Conservation (phyloP, 371 early-diverging fungal species). For the Lichtheimia ornata region DNA sequence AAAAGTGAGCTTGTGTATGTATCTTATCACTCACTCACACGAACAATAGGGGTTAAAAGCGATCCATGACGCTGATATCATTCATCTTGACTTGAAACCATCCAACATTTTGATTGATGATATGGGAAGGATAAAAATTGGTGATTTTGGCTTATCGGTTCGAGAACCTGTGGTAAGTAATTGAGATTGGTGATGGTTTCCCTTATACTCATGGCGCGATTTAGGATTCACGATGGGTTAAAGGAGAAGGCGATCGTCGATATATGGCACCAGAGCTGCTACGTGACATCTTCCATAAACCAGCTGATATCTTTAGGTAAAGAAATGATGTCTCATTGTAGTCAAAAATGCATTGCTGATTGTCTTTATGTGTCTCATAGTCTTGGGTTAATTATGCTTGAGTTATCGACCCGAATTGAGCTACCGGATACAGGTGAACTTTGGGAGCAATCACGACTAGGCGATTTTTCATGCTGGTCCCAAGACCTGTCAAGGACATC, state of each 20-base stretch:
- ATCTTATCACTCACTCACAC: background rate
- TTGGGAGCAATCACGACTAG: constrained; percentile 85
- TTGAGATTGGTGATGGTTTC: background rate
- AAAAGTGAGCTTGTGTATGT: background rate
- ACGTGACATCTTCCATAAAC: constrained; percentile 69
- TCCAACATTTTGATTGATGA: constrained; percentile 79
- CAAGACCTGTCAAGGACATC: constrained; percentile 9
- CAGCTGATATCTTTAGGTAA: constrained; percentile 91
- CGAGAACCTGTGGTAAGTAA: constrained; percentile 57
- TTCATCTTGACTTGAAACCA: constrained; percentile 91
- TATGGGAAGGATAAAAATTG: constrained; percentile 72
- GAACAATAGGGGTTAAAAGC: constrained; percentile 61
- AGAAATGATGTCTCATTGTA: constrained; percentile 1
- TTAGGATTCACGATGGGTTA: constrained; percentile 28
- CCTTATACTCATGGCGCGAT: background rate
- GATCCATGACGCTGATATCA: constrained; percentile 71
- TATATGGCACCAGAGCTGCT: constrained; percentile 96
- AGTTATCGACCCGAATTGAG: constrained; percentile 78
- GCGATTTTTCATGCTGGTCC: constrained; percentile 62
- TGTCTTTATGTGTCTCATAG: constrained; percentile 34
- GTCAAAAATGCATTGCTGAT: background rate
- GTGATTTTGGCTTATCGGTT: constrained; percentile 88
- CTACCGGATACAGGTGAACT: constrained; percentile 84
- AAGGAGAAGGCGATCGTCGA: constrained; percentile 92
- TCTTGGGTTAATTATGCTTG: constrained; percentile 89